Conservation (phyloP, 2,329 filamentous ascomycete genomes). For the Aureobasidium sp. region DNA sequence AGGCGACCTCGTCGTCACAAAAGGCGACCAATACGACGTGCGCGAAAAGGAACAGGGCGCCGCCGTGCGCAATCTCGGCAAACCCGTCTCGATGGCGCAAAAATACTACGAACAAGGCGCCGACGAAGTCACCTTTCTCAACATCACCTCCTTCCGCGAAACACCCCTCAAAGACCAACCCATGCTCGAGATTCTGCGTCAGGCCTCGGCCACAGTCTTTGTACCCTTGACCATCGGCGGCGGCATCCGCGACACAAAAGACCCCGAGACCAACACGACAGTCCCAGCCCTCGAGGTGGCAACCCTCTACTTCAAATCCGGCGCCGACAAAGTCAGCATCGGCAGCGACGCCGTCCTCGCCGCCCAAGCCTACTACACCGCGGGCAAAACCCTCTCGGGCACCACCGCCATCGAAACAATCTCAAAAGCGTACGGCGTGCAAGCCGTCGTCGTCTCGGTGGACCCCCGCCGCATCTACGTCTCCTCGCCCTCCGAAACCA, state of each 20-base stretch:
- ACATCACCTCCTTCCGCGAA: constrained; percentile 97
- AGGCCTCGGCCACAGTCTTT: constrained; percentile 84
- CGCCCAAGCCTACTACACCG: constrained; percentile 80
- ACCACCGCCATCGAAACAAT: constrained; percentile 94
- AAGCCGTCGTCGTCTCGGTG: constrained; percentile 92
- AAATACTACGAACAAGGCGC: constrained; percentile 95
- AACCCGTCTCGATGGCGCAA: constrained; percentile 89
- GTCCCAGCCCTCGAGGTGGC: constrained; percentile 91
- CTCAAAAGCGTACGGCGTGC: constrained; percentile 84
- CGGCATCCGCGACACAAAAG: constrained; percentile 86
- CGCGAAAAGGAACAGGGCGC: constrained; percentile 69
- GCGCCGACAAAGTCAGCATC: constrained; percentile 96
- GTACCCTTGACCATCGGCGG: constrained; percentile 93
- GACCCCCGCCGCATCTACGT: constrained; percentile 92
- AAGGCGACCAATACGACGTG: constrained; percentile 97
- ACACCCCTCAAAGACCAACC: constrained; percentile 85
- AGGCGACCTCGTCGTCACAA: constrained; percentile 93
- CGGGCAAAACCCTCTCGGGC: constrained; percentile 62
- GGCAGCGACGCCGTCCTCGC: constrained; percentile 90
- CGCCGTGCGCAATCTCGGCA: constrained; percentile 83
- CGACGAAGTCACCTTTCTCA: constrained; percentile 94
- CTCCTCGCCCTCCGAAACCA: constrained; percentile 57
- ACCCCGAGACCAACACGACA: constrained; percentile 70
- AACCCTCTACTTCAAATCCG: constrained; percentile 93
- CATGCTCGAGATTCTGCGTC: constrained; percentile 89